These are phyloP conservation scores for Hanseniaspora sp. DNA, from an alignment of 1,139 yeast species.

Conservation along the genomic window DNA sequence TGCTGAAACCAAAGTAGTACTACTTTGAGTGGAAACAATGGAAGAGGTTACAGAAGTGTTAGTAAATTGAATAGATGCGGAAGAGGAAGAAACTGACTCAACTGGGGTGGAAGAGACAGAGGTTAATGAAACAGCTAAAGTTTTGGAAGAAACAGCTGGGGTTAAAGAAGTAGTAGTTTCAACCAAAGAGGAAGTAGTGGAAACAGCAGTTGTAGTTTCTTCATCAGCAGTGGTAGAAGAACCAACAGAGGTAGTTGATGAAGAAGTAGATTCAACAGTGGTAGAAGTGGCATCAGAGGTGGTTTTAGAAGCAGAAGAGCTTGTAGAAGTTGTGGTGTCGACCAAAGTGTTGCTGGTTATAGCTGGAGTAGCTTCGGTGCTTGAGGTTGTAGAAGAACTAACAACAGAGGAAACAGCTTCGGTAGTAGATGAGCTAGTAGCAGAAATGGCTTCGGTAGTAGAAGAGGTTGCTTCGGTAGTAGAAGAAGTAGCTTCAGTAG, in stretches of 20 bases:
- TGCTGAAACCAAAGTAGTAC: neutral
- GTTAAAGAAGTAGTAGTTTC: neutral
- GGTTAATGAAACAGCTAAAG: conserved; percentile 1
- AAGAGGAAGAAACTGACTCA: neutral
- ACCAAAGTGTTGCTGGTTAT: neutral
- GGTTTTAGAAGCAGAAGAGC: neutral
- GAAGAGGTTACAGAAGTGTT: neutral
- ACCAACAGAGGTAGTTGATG: neutral
- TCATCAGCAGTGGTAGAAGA: neutral
- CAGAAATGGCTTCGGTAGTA: neutral
- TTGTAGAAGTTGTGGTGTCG: neutral
- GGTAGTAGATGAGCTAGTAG: conserved; percentile 15
- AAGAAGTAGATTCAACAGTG: neutral
- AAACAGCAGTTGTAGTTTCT: neutral
- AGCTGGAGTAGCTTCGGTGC: conserved; percentile 16
- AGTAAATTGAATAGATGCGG: neutral
- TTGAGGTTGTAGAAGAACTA: conserved; percentile 15
- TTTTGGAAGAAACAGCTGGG: conserved; percentile 1
- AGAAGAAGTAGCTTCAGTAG: conserved; percentile 15
- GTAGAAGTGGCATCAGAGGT: neutral
- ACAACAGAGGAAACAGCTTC: conserved; percentile 15
- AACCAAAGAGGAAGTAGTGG: neutral
- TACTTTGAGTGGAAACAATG: neutral
- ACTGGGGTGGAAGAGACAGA: neutral
- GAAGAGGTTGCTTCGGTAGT: conserved; percentile 13